Conservation (phyloP, 768 basidiomycete species). For the Mycena maculata region DNA sequence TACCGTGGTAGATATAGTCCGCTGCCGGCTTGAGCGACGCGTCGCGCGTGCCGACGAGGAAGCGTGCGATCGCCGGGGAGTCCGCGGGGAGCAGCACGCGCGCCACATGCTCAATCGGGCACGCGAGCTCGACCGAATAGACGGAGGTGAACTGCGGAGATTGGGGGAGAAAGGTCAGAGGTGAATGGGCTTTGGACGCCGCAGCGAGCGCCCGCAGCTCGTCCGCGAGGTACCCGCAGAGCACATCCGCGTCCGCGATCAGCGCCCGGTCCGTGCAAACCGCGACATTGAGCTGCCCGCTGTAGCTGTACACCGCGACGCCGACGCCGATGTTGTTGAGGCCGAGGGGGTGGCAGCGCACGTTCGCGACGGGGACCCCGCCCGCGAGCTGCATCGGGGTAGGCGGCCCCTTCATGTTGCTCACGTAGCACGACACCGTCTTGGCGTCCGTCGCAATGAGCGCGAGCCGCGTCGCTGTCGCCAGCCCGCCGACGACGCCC, state of each 20-base stretch:
- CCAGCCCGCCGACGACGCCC: constrained; percentile 2
- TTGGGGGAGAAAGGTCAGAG: neutral
- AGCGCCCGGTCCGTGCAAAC: constrained; percentile 9
- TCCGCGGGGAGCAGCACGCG: neutral
- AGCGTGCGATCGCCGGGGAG: neutral
- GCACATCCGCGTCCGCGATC: neutral
- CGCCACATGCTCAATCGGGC: neutral
- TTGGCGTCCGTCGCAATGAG: neutral
- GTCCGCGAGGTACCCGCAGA: constrained; percentile 16
- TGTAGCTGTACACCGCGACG: constrained; percentile 20
- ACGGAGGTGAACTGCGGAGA: constrained; percentile 3
- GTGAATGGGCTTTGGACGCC: neutral
- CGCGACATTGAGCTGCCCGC: constrained; percentile 10
- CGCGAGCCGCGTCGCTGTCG: neutral
- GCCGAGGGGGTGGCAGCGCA: constrained; percentile 8
- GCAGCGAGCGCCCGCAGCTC: neutral
- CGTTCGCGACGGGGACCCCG: neutral
- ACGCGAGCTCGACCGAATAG: neutral
- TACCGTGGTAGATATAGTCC: constrained; percentile 9
- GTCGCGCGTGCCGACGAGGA: constrained; percentile 9
- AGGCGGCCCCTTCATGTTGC: constrained; percentile 11
- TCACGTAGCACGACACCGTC: constrained; percentile 6
- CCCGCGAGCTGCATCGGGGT: constrained; percentile 1
- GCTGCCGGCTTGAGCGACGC: neutral
- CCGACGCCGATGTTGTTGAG: constrained; percentile 11